A percentile compares a stretch with the other conserved stretches of the same genome.
phyloP scores from a whole-genome alignment of 192 early-diverging fungal genomes.

The Coemansia reversa region DNA sequence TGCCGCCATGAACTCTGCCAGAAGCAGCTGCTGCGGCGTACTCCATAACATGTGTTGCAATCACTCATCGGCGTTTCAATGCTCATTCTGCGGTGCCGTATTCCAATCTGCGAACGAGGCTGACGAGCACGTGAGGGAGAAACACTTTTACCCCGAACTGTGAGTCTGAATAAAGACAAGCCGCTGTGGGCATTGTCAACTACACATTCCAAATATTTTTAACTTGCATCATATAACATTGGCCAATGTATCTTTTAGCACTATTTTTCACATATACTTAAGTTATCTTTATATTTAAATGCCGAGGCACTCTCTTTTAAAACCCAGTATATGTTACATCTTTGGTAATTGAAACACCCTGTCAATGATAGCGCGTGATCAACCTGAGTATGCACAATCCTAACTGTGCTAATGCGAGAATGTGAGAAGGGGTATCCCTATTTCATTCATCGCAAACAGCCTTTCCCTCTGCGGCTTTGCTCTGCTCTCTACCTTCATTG shows the following conservation, averaged over 20 bases:
- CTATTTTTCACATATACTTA: slow-evolving; percentile 1
- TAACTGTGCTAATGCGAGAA: no score
- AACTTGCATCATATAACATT: slow-evolving; percentile 5
- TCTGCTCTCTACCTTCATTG: neutral
- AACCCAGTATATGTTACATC: neutral
- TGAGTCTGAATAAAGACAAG: slow-evolving; percentile 2
- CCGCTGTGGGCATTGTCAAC: neutral
- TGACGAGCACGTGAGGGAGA: slow-evolving; percentile 42
- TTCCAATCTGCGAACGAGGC: slow-evolving; percentile 16
- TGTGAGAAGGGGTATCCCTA: no score
- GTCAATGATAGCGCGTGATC: no score
- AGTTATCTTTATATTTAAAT: neutral
- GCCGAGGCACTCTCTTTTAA: neutral
- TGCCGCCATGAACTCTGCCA: slow-evolving; percentile 1
- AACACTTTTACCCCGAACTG: slow-evolving; percentile 49
- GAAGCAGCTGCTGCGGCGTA: neutral
- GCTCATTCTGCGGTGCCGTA: slow-evolving; percentile 37
- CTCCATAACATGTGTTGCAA: slow-evolving; percentile 11
- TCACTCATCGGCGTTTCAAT: slow-evolving; percentile 14
- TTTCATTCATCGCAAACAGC: neutral
- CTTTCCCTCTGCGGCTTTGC: neutral
- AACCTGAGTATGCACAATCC: neutral
- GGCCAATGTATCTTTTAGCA: neutral
- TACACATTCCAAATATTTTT: neutral
- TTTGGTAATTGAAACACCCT: no score